Evolutionary conservation across 148 eudicot genomes (phyloP).

Genomic region (Rhododendron williamsianum): DNA sequence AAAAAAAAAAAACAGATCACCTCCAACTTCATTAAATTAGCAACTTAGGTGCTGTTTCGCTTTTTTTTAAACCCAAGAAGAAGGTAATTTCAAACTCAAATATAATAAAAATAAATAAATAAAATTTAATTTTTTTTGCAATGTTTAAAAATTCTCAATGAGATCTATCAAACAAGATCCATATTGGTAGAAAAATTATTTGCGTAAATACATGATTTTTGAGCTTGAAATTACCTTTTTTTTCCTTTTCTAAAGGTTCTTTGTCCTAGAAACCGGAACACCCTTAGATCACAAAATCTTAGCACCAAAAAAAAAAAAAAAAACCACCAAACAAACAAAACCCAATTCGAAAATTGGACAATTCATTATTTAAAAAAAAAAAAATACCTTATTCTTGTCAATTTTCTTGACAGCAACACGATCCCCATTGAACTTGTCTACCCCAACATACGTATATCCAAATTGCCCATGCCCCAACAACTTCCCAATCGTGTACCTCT

Average conservation of each 20-base stretch:
- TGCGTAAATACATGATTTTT: too few relatives aligned
- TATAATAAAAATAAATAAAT: too few relatives aligned
- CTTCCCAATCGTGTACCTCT: conserved; percentile 62
- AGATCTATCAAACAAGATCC: too few relatives aligned
- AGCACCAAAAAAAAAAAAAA: not conserved
- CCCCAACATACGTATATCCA: conserved; percentile 93
- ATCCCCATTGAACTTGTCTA: conserved; percentile 61
- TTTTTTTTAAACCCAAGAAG: too few relatives aligned
- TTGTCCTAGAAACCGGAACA: too few relatives aligned
- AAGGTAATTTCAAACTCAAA: too few relatives aligned
- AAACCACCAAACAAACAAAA: not conserved
- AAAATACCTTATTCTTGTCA: conserved; percentile 75
- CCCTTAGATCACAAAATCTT: not conserved
- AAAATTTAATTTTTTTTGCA: too few relatives aligned
- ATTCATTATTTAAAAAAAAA: not conserved
- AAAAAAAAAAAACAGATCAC: not conserved
- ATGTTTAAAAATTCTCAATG: too few relatives aligned
- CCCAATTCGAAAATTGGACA: not conserved
- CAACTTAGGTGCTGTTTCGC: not conserved
- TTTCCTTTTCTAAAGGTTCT: too few relatives aligned
- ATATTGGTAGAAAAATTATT: too few relatives aligned
- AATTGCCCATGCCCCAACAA: conserved; percentile 97
- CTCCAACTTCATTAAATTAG: not conserved
- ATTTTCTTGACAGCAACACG: conserved; percentile 96
- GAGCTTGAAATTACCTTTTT: too few relatives aligned